Conservation (phyloP, 2,329 filamentous ascomycete species). For the Blumeria graminis region DNA sequence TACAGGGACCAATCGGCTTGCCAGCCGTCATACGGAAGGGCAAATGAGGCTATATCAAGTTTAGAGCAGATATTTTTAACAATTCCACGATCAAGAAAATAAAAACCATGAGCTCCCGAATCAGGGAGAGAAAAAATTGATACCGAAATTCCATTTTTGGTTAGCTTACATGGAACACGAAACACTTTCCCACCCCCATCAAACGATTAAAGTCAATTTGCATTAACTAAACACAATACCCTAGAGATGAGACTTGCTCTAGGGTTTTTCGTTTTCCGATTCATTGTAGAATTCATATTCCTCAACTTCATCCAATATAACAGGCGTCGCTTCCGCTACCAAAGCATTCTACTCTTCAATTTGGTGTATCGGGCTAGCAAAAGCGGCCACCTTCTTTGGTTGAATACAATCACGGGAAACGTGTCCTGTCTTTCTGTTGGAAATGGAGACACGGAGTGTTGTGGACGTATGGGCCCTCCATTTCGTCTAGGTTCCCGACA, state of each 20-base stretch:
- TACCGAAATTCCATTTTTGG: background rate
- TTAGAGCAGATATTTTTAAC: background rate
- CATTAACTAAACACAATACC: background rate
- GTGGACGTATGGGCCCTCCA: no score
- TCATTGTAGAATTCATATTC: background rate
- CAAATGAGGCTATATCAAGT: background rate
- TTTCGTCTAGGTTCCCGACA: no score
- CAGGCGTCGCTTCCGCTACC: background rate
- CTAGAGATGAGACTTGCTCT: slow-evolving; percentile 1
- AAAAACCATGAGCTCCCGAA: no score
- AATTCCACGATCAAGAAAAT: background rate
- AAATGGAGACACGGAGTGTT: no score
- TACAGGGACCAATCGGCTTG: no score
- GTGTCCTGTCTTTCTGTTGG: background rate
- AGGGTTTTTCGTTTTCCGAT: background rate
- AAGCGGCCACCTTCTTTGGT: background rate
- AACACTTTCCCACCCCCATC: background rate
- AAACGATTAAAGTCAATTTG: background rate
- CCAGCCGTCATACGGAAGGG: no score
- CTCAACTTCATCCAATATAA: background rate
- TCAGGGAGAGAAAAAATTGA: background rate
- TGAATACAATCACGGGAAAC: background rate
- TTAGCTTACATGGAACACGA: background rate
- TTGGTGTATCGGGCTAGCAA: background rate
- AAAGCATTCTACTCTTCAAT: background rate